Base-by-base conservation (phyloP, 2,329 filamentous ascomycete genomes). In the Teratosphaeria pseudoeucalypti region DNA sequence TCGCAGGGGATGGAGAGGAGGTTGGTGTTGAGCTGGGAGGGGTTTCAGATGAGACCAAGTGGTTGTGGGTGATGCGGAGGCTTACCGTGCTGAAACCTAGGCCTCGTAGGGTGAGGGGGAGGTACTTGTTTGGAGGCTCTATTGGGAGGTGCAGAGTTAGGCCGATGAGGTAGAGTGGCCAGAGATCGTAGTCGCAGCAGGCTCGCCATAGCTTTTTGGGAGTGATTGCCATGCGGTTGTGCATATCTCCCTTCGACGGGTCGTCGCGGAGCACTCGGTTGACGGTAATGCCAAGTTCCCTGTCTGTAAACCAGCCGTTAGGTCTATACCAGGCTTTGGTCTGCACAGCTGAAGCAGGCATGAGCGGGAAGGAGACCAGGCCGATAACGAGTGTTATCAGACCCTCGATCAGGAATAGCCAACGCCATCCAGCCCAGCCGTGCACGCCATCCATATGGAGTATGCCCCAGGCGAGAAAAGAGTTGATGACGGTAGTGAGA, bases 251-350 rank as follows among this genome's bases (percentile, higher is more conserved):
- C 63, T 84, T 84, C 54, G 76, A 78, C 0, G 82, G 82, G 65
- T 86, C 85, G 54, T 87, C 85, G 1, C 85, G 80, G 1, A 85
- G 73, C 12, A 84, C 74, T 1, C 84, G 76, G 65, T 86, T 87
- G n/a, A 86, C 82, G 64, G 86, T 80, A 65, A 87, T 87, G 57
- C 76, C 75, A 65, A 86, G 82, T 60, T 86, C 84, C 2, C 77
- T 77, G 52, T 85, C 81, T 2, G 67, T 80, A 69, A 86, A 87
- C 81, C 83, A 87, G 6, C 86, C 85, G 26, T 82, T 83, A 1
- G 83, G 81, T 54, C 82, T 83, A 62, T 89, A 79, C 54, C 78
- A 72, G 26, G 81, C 79, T 11, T 79, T 82, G 3, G 88, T 90
- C 56, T 84, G 79, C 0, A 84, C 86, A 0, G 88, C 87, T 0